Evolutionary conservation across 225 moss, liverwort and hornwort species (phyloP).

Genomic region (Asterella californica): DNA sequence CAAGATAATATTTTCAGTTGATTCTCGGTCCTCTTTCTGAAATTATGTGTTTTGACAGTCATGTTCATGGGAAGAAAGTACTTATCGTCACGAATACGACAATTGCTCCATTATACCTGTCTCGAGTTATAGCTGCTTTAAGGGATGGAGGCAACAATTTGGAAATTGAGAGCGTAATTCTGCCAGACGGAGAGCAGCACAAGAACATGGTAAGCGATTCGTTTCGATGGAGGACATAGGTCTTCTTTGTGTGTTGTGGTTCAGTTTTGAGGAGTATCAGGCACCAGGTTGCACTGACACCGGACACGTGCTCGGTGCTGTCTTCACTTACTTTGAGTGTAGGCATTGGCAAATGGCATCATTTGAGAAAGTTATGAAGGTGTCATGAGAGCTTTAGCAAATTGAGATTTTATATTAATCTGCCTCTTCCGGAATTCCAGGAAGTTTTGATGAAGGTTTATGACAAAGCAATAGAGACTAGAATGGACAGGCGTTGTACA

Average conservation of each 20-base stretch:
- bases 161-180: constrained; percentile 77
- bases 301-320: background rate
- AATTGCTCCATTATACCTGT: constrained; percentile 80
- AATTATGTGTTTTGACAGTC: constrained; percentile 22
- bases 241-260: too few relatives aligned
- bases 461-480: constrained; percentile 91
- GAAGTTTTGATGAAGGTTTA: constrained; percentile 73
- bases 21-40: background rate
- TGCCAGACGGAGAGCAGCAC: constrained; percentile 88
- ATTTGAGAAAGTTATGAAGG: background rate
- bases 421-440: constrained; percentile 17
- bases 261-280: background rate
- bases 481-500: constrained; percentile 94
- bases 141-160: constrained; percentile 69
- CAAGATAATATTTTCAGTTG: background rate
- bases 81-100: constrained; percentile 87
- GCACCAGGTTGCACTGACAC: background rate
- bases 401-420: background rate
- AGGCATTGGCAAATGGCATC: background rate
- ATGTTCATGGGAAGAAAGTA: constrained; percentile 85
- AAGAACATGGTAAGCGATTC: constrained; percentile 57
- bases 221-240: too few relatives aligned
- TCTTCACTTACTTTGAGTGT: background rate
- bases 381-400: background rate
- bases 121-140: constrained; percentile 56